Conservation (phyloP, 2,329 filamentous ascomycete genomes). For the Fusarium subglutinans region DNA sequence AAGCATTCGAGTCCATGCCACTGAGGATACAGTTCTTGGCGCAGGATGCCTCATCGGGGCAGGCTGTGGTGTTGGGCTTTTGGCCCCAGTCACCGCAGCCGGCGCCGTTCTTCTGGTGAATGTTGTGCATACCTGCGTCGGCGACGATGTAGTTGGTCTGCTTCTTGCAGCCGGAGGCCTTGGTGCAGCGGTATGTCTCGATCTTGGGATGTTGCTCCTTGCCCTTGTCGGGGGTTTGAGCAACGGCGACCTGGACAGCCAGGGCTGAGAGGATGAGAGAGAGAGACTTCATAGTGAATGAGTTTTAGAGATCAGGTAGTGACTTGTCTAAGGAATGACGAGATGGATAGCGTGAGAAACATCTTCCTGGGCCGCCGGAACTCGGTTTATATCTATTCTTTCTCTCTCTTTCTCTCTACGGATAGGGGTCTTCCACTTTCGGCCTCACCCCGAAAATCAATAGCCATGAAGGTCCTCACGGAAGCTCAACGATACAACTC, state of each 20-base stretch:
- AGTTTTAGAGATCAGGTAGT: not conserved
- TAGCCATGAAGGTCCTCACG: not conserved
- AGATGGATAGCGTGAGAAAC: not conserved
- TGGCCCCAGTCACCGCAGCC: conserved; percentile 39
- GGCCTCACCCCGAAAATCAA: not conserved
- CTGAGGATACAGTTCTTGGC: conserved; percentile 64
- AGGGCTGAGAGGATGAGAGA: conserved; percentile 9
- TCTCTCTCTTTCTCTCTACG: not conserved
- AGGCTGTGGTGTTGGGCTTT: conserved; percentile 53
- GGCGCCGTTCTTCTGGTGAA: conserved; percentile 53
- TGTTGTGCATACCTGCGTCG: conserved; percentile 57
- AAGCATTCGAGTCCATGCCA: conserved; percentile 59
- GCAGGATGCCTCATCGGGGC: conserved; percentile 60
- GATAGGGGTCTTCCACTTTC: conserved; percentile 5
- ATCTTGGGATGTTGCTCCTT: conserved; percentile 61
- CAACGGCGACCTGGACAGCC: conserved; percentile 23
- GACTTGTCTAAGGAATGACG: not conserved
- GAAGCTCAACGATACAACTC: not conserved
- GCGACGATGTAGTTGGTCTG: conserved; percentile 60
- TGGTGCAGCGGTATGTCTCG: conserved; percentile 62
- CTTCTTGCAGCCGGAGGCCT: conserved; percentile 56
- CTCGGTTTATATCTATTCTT: conserved; percentile 19
- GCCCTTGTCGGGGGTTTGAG: conserved; percentile 51
- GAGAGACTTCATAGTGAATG: conserved; percentile 14
- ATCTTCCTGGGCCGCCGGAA: not conserved